phyloP scores from a whole-genome alignment of 805 yeast genomes.

The Hanseniaspora valbyensis region DNA sequence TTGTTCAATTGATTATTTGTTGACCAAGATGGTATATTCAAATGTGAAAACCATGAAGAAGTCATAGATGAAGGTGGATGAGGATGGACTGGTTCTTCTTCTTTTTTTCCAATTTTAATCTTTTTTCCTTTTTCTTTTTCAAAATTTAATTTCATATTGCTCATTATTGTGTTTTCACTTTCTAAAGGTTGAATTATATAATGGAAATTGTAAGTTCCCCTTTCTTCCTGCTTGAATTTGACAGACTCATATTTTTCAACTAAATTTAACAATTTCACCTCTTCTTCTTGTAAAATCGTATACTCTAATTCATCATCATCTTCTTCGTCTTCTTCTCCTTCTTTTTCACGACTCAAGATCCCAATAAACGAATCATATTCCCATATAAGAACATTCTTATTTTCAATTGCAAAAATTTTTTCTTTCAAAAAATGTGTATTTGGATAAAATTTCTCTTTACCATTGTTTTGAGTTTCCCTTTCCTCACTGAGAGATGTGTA shows the following conservation, averaged over 20 bases:
- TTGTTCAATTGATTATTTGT: neutral
- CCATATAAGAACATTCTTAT: neutral
- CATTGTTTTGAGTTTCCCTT: neutral
- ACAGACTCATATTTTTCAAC: neutral
- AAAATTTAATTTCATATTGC: neutral
- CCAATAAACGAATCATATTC: neutral
- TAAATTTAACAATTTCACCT: neutral
- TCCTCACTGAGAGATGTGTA: neutral
- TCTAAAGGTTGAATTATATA: neutral
- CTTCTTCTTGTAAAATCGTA: slow-evolving; percentile 1
- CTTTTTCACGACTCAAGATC: neutral
- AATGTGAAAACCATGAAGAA: neutral
- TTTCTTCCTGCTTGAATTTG: neutral
- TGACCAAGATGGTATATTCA: neutral
- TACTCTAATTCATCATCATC: neutral
- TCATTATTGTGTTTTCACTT: neutral
- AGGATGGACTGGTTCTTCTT: neutral
- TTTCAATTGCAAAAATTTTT: neutral
- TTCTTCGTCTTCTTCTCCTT: too few species aligned
- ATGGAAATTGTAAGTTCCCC: neutral
- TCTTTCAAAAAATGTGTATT: neutral
- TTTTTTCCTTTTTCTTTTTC: neutral
- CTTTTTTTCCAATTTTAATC: neutral
- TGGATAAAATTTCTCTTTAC: neutral
- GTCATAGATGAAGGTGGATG: too few species aligned